Percentiles rank a stretch among this genome's conserved stretches.
Evolutionary conservation across 1,284 basidiomycete genomes (phyloP).

Genomic region (Trichosporon ovoides): DNA sequence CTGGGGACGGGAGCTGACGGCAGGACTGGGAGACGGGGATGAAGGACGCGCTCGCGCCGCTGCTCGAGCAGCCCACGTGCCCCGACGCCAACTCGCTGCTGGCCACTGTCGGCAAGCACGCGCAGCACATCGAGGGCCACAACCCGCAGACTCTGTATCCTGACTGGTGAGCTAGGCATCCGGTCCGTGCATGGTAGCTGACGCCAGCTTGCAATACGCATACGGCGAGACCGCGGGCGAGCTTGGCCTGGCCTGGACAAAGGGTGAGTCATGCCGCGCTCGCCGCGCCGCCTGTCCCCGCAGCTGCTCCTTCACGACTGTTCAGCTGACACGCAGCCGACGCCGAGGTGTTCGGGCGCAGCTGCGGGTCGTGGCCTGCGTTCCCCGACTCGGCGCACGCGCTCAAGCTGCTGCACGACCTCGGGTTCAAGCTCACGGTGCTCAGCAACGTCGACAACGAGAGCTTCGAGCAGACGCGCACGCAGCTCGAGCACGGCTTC

Average conservation of each 20-base stretch:
- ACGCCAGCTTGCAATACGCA: slow-evolving; percentile 14
- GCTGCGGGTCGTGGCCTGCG: slow-evolving; percentile 33
- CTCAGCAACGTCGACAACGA: slow-evolving; percentile 36
- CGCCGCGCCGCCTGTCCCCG: too few species aligned
- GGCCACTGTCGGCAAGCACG: slow-evolving; percentile 19
- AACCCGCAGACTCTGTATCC: slow-evolving; percentile 29
- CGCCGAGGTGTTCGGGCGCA: slow-evolving; percentile 26
- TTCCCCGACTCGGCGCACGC: slow-evolving; percentile 33
- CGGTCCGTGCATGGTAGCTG: not conserved
- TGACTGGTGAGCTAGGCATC: slow-evolving; percentile 30
- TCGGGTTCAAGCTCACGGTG: slow-evolving; percentile 31
- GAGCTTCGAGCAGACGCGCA: slow-evolving; percentile 24
- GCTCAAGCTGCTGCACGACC: slow-evolving; percentile 23
- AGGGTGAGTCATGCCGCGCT: not conserved
- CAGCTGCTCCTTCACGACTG: too few species aligned
- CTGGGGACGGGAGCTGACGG: not conserved
- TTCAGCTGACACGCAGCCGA: slow-evolving; percentile 14
- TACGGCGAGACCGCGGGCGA: slow-evolving; percentile 13
- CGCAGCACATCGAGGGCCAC: slow-evolving; percentile 30
- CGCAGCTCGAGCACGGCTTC: slow-evolving; percentile 29
- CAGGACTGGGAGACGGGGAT: slow-evolving; percentile 34
- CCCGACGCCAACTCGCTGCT: slow-evolving; percentile 22
- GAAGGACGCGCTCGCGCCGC: slow-evolving; percentile 21
- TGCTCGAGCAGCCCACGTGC: slow-evolving; percentile 22
- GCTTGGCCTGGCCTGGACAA: slow-evolving; percentile 11